Evolutionary conservation across 2,329 filamentous ascomycete genomes (phyloP).

Genomic region (Neodidymelliopsis sp.): DNA sequence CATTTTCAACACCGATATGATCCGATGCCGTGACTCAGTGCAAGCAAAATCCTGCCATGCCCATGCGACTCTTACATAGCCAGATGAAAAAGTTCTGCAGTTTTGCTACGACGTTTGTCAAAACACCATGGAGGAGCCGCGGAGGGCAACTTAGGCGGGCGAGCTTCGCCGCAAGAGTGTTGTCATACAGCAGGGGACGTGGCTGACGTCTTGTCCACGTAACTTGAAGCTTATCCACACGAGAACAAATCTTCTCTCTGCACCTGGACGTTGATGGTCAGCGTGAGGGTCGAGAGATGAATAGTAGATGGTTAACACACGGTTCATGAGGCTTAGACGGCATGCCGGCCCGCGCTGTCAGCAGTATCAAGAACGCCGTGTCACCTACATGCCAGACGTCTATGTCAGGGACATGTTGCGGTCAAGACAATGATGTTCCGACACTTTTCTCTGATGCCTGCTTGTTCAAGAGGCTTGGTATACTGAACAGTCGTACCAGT

Average conservation of each 20-base stretch:
- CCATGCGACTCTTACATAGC: neutral
- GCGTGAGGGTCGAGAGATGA: too few species aligned
- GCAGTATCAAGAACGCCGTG: neutral
- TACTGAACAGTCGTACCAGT: neutral
- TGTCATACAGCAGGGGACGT: neutral
- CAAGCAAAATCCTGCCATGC: neutral
- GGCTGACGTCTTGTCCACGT: neutral
- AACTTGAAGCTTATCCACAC: too few species aligned
- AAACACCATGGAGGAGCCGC: slow-evolving; percentile 1
- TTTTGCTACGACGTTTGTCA: slow-evolving; percentile 1
- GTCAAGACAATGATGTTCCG: neutral
- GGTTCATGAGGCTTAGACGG: slow-evolving; percentile 8
- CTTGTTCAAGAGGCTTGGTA: neutral
- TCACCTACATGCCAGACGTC: slow-evolving; percentile 5
- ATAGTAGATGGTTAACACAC: neutral
- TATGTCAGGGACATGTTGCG: neutral
- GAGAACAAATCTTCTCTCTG: too few species aligned
- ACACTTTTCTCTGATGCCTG: neutral
- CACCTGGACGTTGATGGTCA: too few species aligned
- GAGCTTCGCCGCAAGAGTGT: slow-evolving; percentile 14
- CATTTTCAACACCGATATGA: too few species aligned
- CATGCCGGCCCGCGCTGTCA: slow-evolving; percentile 8
- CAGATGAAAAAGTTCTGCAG: slow-evolving; percentile 1
- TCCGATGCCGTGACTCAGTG: slow-evolving; percentile 2
- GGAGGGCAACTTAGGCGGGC: slow-evolving; percentile 14